Evolutionary conservation across 176 grass and related monocot species (phyloP).

Genomic region (Aechmea fasciata): DNA sequence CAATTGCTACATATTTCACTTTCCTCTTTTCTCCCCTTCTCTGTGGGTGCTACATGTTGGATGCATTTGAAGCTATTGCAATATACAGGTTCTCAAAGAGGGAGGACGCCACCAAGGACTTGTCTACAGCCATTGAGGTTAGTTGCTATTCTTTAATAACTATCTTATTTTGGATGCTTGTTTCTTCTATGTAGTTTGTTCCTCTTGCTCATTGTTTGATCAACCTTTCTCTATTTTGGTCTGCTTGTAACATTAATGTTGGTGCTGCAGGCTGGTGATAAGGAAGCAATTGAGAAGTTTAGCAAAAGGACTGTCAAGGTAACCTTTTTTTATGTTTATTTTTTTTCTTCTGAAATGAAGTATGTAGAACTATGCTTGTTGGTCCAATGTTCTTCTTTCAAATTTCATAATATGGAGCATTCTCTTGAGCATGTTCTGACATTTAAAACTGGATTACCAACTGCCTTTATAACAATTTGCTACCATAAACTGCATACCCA

Average conservation of each 20-base stretch:
- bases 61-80: background rate
- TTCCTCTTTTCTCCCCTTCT: slow-evolving; percentile 11
- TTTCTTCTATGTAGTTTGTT: slow-evolving; percentile 11
- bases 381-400: no score
- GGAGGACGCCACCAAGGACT: slow-evolving; percentile 54
- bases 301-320: slow-evolving; percentile 95
- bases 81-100: slow-evolving; percentile 62
- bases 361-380: background rate
- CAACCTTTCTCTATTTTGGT: slow-evolving; percentile 1
- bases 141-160: slow-evolving; percentile 11
- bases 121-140: slow-evolving; percentile 74
- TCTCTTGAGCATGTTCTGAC: no score
- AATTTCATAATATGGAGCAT: no score
- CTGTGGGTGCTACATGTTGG: slow-evolving; percentile 8
- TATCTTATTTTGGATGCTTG: background rate
- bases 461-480: no score
- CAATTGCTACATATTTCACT: slow-evolving; percentile 6
- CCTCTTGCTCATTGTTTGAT: background rate
- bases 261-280: slow-evolving; percentile 57
- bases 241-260: slow-evolving; percentile 24
- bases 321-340: slow-evolving; percentile 12
- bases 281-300: slow-evolving; percentile 68
- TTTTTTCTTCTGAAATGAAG: background rate
- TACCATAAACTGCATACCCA: no score
- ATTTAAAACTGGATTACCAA: no score